Base-by-base conservation (phyloP, 1,284 basidiomycete species). In the Sanghuangporus sanghuang region DNA sequence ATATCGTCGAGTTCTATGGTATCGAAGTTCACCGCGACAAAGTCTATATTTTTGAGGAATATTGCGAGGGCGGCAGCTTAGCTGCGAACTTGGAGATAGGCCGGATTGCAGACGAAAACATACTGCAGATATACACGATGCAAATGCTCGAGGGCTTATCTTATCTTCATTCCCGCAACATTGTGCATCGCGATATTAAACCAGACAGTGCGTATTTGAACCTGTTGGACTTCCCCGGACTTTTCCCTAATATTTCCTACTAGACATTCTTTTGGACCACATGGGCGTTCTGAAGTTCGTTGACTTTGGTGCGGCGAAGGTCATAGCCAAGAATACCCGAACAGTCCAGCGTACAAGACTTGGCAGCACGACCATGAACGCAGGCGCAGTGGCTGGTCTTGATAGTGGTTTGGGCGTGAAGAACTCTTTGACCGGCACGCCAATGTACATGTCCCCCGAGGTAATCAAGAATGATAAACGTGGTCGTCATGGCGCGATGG, bases 381-480 rank as follows among this genome's bases (percentile, higher is more conserved):
- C 69, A 12, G 70, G 73, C 39, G 27, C 27, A 32, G 71, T 72
- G 12, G 73, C 73, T 32, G 73, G 66, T 9, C 67, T 73, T 14
- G 72, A 70, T 23, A 80, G 79, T 56, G 78, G 78, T 6, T 74
- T 83, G 7, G 85, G 81, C 14, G 81, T 84, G 75, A 92, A 91
- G 75, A 92, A 92, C 76, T 93, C 92, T 72, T 79, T 98, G 39
- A 98, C 96, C 1, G 97, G 97, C 12, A 99, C 97, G 18, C 97
- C 97, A 0, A 99, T 99, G 96, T 99, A 99, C 77, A 98, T 99
- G 93, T 96, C 95, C 9, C 97, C 97, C 1, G 97, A 99, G 73
- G 90, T 98, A 57, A 99, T 99, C 80, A 95, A 98, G 77, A 95
- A 90, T 70, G 91, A 93, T 69, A 87, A 81, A 68, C 86, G 89